Base-by-base conservation (phyloP, 257 asterid genomes). In the Rhazya stricta region DNA sequence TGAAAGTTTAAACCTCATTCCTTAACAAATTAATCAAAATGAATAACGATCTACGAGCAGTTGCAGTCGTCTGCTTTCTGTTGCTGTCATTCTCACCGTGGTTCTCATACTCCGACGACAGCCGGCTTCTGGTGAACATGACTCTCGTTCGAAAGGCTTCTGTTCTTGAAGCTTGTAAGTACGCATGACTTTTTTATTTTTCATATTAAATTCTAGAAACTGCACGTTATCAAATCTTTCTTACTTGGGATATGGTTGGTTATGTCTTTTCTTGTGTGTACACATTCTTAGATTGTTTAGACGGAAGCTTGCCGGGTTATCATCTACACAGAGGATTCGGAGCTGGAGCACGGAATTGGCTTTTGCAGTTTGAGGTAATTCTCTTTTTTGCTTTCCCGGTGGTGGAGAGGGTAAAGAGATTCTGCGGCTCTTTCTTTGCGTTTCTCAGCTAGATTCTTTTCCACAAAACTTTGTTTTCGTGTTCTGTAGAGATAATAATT, bases 221-320 rank as follows among this genome's bases (percentile, higher is more conserved):
- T 29, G 25, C 16, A 25, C n/a, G 15, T 41, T n/a, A 25, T 54
- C 25, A 41, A 34, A 16, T 18, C 25, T 0, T 68, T 58, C 19
- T 42, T 9, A 5, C 9, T 50, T 11, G 1, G 27, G 12, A n/a
- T n/a, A n/a, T n/a, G n/a, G n/a, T n/a, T 4, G 43, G 25, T 58
- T 13, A 32, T 60, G 2, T 56, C 7, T 65, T 11, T 29, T 23
- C 37, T 67, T 19, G 57, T 42, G 19, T 39, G 13, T n/a, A 50
- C 63, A 53, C 37, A 72, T 78, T 71, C 74, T 74, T 21, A 94
- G 98, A 85, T 87, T 94, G 99, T 81, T 86, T 94, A 96, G 99
- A 94, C 82, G 99, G 99, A 45, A 94, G 97, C 72, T 85, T 79
- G 80, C 98, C 98, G 82, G 98, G 95, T 45, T 94, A 92, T 80